Evolutionary conservation across 2,329 filamentous ascomycete genomes (phyloP).

Genomic region (Xylaria sp.): DNA sequence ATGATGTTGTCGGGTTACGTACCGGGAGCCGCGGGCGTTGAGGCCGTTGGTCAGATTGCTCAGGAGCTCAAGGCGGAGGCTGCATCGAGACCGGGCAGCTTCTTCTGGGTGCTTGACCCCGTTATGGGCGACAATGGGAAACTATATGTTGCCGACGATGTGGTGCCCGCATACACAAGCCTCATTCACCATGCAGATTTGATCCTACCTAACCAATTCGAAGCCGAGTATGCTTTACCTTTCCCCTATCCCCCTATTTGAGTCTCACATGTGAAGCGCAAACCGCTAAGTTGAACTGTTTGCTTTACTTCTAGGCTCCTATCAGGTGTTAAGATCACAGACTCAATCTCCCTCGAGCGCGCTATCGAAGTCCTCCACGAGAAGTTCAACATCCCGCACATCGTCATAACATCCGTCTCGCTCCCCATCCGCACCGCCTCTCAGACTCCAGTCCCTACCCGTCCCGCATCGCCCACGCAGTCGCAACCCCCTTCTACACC

Average conservation of each 20-base stretch:
- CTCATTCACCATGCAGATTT: slow-evolving; percentile 78
- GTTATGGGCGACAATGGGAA: slow-evolving; percentile 97
- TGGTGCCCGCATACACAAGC: slow-evolving; percentile 82
- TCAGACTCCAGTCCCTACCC: slow-evolving; percentile 63
- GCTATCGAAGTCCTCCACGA: slow-evolving; percentile 76
- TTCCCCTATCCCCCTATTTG: neutral
- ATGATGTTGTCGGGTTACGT: slow-evolving; percentile 94
- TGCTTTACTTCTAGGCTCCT: slow-evolving; percentile 56
- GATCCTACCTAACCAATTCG: slow-evolving; percentile 94
- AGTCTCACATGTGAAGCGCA: neutral
- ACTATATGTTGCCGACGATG: slow-evolving; percentile 86
- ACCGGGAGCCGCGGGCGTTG: slow-evolving; percentile 77
- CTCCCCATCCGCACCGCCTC: slow-evolving; percentile 50
- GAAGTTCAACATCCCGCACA: slow-evolving; percentile 71
- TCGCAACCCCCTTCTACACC: slow-evolving; percentile 40
- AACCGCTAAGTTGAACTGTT: neutral
- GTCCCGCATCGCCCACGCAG: slow-evolving; percentile 32
- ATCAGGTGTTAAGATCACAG: slow-evolving; percentile 75
- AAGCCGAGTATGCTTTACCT: slow-evolving; percentile 70
- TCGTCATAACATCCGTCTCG: slow-evolving; percentile 87
- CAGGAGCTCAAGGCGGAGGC: slow-evolving; percentile 68
- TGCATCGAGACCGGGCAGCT: slow-evolving; percentile 57
- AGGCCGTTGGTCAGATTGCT: slow-evolving; percentile 78
- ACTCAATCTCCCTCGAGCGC: slow-evolving; percentile 63
- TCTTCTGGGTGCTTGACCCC: slow-evolving; percentile 97